A percentile compares a stretch with the other conserved stretches of the same genome.
phyloP scores from a whole-genome alignment of 148 eudicot genomes.

The Rhododendron kiyosumense region DNA sequence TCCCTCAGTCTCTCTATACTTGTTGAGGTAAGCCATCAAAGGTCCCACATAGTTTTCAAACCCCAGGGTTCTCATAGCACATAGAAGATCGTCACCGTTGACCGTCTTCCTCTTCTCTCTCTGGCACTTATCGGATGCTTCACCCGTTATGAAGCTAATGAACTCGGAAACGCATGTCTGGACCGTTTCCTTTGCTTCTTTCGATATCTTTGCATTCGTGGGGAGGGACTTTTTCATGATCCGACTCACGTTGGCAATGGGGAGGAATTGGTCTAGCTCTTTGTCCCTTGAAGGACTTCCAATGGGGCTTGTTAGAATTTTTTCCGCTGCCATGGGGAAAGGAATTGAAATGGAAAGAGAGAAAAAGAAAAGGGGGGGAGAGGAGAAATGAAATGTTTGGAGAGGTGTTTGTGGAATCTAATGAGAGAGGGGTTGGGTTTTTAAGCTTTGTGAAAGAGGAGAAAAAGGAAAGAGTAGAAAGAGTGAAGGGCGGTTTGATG shows the following conservation, averaged over 20 bases:
- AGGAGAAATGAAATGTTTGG: not conserved
- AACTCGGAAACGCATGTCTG: not conserved
- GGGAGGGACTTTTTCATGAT: not conserved
- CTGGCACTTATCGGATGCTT: not conserved
- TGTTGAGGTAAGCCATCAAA: not conserved
- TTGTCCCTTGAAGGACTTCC: not conserved
- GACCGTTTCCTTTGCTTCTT: not conserved
- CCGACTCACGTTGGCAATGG: not conserved
- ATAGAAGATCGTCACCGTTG: not conserved
- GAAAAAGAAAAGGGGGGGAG: not conserved
- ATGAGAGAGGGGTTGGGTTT: not conserved
- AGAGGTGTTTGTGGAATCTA: not conserved
- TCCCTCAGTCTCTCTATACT: not conserved
- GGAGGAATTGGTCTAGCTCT: not conserved
- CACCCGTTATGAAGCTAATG: not conserved
- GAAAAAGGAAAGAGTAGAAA: not conserved
- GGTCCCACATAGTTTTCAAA: not conserved
- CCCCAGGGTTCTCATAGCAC: not conserved
- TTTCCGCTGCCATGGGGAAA: slow-evolving; percentile 18
- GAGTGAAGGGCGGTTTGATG: slow-evolving; percentile 16
- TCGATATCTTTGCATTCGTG: not conserved
- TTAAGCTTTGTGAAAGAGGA: not conserved
- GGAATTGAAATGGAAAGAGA: not conserved
- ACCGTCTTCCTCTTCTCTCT: not conserved
- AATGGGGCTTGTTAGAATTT: not conserved